Evolutionary conservation across 2,329 filamentous ascomycete species (phyloP), one percentile per base, ranked within the genome.

Genomic region (Nothophaeocryptopus gaeumannii): DNA sequence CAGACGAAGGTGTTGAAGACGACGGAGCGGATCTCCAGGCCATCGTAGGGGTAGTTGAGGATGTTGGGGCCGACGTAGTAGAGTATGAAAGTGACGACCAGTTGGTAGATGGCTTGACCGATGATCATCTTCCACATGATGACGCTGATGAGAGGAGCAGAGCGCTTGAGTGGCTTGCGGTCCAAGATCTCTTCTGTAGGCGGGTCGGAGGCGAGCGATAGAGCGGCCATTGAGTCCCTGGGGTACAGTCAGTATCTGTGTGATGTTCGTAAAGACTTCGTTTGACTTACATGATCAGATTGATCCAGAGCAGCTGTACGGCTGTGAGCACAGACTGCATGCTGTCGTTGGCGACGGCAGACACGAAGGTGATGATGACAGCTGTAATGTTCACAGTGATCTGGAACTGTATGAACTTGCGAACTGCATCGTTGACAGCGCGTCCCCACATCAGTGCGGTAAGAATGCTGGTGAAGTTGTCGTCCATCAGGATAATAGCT

Each of bases 111-210:
- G 1, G 90, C 83, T 69, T 97, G 90, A 2, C 91, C 92, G 40
- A 96, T 79, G 55, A 97, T 96, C 92, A 97, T 97, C 77, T 97
- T 97, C 92, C 92, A 95, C 92, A 97, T 97, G 13, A 86, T 91
- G 32, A 86, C 75, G 1, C 89, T 95, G 59, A 97, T 92, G 8
- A 92, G 75, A 1, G 85, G 78, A 5, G 85, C 84, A 29, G 81
- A 84, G 63, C 89, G 90, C 4, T 83, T 80, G 45, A 88, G 82
- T 1, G 88, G 88, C 69, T 88, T 89, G 50, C 90, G 83, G 61
- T 95, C 76, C 41, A 96, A 74, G 20, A 95, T 85, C 59, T 83
- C 86, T 44, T 87, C 84, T 5, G 86, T 86, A 0, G 90, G 90
- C 12, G 89, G 88, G 66, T 96, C 90, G 1, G 90, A 96, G 1